phyloP scores from a whole-genome alignment of 495 filamentous ascomycete species.

The Apodospora peruviana region DNA sequence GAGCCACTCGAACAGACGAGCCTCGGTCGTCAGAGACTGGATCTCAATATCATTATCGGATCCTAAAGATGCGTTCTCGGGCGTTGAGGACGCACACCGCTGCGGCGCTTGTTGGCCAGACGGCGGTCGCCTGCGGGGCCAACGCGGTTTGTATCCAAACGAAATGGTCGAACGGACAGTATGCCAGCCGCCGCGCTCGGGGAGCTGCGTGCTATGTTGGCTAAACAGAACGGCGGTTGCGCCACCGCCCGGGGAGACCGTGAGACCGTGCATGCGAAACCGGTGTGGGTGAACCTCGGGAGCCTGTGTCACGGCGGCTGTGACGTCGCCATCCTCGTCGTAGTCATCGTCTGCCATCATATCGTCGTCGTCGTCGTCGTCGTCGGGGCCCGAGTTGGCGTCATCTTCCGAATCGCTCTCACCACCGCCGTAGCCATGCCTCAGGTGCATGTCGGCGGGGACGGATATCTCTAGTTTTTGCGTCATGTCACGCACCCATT shows the following conservation, averaged over 20 bases:
- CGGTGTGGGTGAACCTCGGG: slow-evolving; percentile 36
- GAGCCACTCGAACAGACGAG: slow-evolving; percentile 39
- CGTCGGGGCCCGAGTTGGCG: slow-evolving; percentile 12
- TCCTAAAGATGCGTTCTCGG: neutral
- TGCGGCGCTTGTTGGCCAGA: too few species aligned
- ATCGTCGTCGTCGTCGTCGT: slow-evolving; percentile 11
- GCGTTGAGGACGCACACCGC: too few species aligned
- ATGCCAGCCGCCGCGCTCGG: slow-evolving; percentile 38
- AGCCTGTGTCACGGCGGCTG: slow-evolving; percentile 20
- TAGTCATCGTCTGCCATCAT: slow-evolving; percentile 15
- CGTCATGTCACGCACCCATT: slow-evolving; percentile 37
- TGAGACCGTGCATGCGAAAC: slow-evolving; percentile 39
- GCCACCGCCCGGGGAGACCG: slow-evolving; percentile 38
- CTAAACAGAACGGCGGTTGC: slow-evolving; percentile 33
- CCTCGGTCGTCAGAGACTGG: slow-evolving; percentile 29
- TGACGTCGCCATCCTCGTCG: slow-evolving; percentile 11
- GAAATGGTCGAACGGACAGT: slow-evolving; percentile 32
- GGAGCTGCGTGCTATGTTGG: slow-evolving; percentile 31
- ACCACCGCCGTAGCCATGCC: slow-evolving; percentile 3
- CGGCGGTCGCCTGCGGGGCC: neutral
- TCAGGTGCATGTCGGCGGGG: slow-evolving; percentile 20
- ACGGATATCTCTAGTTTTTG: slow-evolving; percentile 32
- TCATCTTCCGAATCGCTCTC: slow-evolving; percentile 10
- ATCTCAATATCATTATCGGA: neutral
- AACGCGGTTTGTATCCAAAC: slow-evolving; percentile 27